Conservation (phyloP, 805 yeast genomes). For the Babjeviella inositovora region DNA sequence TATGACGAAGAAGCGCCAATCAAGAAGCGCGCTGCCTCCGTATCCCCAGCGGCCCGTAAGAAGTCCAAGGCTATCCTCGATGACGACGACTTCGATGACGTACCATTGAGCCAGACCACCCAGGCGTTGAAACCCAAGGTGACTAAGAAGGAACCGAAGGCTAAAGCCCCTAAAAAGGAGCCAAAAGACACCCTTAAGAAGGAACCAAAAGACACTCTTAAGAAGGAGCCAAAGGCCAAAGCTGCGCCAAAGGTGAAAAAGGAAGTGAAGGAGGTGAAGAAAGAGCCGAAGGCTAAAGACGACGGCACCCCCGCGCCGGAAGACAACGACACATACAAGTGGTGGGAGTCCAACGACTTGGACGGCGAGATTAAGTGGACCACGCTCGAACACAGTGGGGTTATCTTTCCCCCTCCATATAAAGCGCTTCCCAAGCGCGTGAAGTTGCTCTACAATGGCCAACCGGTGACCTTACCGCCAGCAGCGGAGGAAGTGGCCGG, state of each 20-base stretch:
- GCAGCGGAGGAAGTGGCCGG: conserved; percentile 97
- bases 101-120: too few species aligned
- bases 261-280: conserved; percentile 6
- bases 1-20: too few species aligned
- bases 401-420: conserved; percentile 84
- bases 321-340: conserved; percentile 49
- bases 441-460: conserved; percentile 60
- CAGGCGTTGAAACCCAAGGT: too few species aligned
- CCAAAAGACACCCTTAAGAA: conserved; percentile 2
- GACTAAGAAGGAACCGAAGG: neutral
- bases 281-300: conserved; percentile 2
- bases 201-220: conserved; percentile 2
- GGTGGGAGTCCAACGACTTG: conserved; percentile 74
- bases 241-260: conserved; percentile 5
- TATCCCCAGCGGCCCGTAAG: too few species aligned
- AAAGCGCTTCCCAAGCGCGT: conserved; percentile 72
- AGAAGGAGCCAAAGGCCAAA: conserved; percentile 4
- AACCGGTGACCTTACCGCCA: conserved; percentile 57
- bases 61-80: too few species aligned
- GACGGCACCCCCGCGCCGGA: conserved; percentile 11
- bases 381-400: conserved; percentile 77
- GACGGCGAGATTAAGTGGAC: conserved; percentile 79
- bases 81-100: too few species aligned
- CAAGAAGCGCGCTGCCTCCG: too few species aligned
- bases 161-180: conserved; percentile 3